These are phyloP conservation scores for Alternaria infectoria DNA, from an alignment of 2,329 filamentous ascomycete genomes.

Conservation along the genomic window DNA sequence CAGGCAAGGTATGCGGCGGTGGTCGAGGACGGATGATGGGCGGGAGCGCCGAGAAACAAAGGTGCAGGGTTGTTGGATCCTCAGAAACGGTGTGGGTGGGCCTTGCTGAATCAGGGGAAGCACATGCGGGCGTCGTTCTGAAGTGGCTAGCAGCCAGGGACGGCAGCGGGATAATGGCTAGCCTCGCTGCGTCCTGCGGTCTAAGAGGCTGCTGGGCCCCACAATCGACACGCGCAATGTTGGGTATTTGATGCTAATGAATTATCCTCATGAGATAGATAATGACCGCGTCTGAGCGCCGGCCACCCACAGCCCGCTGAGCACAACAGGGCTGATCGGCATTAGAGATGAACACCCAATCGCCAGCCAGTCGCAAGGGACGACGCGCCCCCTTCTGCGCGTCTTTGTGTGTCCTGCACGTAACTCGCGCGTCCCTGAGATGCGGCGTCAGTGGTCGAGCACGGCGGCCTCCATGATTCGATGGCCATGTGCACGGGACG, in stretches of 20 bases:
- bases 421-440: slow-evolving; percentile 43
- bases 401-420: slow-evolving; percentile 24
- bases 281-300: slow-evolving; percentile 6
- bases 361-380: slow-evolving; percentile 31
- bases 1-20: slow-evolving; percentile 18
- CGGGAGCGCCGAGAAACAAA: slow-evolving; percentile 28
- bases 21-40: slow-evolving; percentile 29
- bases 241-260: slow-evolving; percentile 38
- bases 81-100: slow-evolving; percentile 29
- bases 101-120: slow-evolving; percentile 39
- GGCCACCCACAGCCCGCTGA: slow-evolving; percentile 21
- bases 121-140: slow-evolving; percentile 39
- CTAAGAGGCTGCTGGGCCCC: slow-evolving; percentile 37
- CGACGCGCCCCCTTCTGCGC: slow-evolving; percentile 18
- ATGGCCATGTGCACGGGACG: slow-evolving; percentile 38
- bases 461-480: slow-evolving; percentile 39
- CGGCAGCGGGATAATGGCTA: slow-evolving; percentile 40
- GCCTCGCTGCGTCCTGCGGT: slow-evolving; percentile 30
- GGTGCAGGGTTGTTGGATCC: slow-evolving; percentile 38
- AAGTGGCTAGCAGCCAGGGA: slow-evolving; percentile 42
- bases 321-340: slow-evolving; percentile 16
- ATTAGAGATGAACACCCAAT: slow-evolving; percentile 26
- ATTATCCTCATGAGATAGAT: slow-evolving; percentile 20
- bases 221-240: slow-evolving; percentile 42
- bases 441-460: slow-evolving; percentile 34